phyloP scores from a whole-genome alignment of 495 filamentous ascomycete species.

The Friedmanniomyces simplex region DNA sequence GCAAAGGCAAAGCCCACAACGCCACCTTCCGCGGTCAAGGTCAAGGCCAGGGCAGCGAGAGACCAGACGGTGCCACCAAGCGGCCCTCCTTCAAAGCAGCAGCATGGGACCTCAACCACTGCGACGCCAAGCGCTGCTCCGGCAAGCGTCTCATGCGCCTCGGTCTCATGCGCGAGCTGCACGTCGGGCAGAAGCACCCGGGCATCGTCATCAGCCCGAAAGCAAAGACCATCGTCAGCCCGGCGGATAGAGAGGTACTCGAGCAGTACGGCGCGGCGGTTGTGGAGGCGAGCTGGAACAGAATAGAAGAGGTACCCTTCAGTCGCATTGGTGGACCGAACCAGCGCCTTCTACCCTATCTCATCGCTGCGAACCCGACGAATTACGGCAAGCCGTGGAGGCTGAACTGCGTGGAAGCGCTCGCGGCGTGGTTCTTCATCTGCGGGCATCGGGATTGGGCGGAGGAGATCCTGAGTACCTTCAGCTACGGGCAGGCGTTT shows the following conservation, averaged over 20 bases:
- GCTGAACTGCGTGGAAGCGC: constrained; percentile 88
- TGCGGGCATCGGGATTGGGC: constrained; percentile 91
- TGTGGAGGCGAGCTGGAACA: constrained; percentile 94
- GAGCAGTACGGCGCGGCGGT: constrained; percentile 88
- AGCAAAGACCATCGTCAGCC: constrained; percentile 71
- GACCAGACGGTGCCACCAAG: constrained; percentile 16
- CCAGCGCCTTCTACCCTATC: constrained; percentile 58
- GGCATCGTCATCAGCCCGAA: constrained; percentile 91
- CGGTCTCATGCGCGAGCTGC: constrained; percentile 85
- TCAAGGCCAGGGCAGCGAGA: background rate
- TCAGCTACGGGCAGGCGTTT: constrained; percentile 80
- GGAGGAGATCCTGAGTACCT: constrained; percentile 64
- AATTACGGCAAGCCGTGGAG: constrained; percentile 95
- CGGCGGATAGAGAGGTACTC: constrained; percentile 67
- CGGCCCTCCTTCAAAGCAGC: constrained; percentile 75
- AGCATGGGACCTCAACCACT: constrained; percentile 96
- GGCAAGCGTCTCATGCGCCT: constrained; percentile 87
- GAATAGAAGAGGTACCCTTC: constrained; percentile 86
- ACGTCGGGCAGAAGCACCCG: constrained; percentile 78
- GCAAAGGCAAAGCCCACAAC: constrained; percentile 37
- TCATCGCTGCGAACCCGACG: constrained; percentile 91
- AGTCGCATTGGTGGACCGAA: constrained; percentile 71
- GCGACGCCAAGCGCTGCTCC: constrained; percentile 93
- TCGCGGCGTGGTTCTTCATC: constrained; percentile 86
- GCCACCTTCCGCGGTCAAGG: background rate